A percentile compares a stretch with the other conserved stretches of the same genome.
These are phyloP conservation scores for Xylaria sp. DNA, from an alignment of 2,329 filamentous ascomycete species.

Conservation along the genomic window DNA sequence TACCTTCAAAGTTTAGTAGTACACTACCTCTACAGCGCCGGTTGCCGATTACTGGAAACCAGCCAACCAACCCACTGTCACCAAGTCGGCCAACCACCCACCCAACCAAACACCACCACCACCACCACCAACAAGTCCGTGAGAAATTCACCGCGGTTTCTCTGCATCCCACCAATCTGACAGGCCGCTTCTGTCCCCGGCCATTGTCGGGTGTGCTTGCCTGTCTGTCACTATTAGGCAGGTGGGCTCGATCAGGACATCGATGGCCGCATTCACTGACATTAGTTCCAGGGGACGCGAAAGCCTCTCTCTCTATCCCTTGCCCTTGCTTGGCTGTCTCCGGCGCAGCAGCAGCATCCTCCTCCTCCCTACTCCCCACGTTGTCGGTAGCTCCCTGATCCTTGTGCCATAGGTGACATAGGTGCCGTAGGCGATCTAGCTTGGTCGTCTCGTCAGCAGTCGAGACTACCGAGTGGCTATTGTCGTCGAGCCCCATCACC, in stretches of 20 bases:
- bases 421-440: constrained; percentile 22
- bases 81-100: constrained; percentile 9
- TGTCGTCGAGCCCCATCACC: constrained; percentile 24
- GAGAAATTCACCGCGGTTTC: constrained; percentile 10
- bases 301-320: constrained; percentile 8
- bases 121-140: constrained; percentile 11
- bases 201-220: constrained; percentile 13
- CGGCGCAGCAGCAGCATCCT: constrained; percentile 26
- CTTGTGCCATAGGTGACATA: constrained; percentile 40
- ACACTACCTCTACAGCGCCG: not conserved
- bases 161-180: constrained; percentile 8
- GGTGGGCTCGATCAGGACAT: constrained; percentile 19
- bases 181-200: constrained; percentile 15
- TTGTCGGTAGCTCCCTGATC: constrained; percentile 30
- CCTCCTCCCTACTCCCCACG: constrained; percentile 18
- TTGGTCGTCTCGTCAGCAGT: constrained; percentile 33
- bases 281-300: constrained; percentile 16
- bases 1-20: not conserved
- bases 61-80: not conserved
- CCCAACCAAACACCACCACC: not conserved
- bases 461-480: constrained; percentile 38
- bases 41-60: constrained; percentile 12
- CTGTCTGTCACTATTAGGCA: constrained; percentile 20
- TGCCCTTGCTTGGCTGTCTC: constrained; percentile 34
- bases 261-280: constrained; percentile 8